Evolutionary conservation across 2,329 filamentous ascomycete genomes (phyloP), one percentile per base, ranked within the genome.

Genomic region (Dactylellina leptospora): DNA sequence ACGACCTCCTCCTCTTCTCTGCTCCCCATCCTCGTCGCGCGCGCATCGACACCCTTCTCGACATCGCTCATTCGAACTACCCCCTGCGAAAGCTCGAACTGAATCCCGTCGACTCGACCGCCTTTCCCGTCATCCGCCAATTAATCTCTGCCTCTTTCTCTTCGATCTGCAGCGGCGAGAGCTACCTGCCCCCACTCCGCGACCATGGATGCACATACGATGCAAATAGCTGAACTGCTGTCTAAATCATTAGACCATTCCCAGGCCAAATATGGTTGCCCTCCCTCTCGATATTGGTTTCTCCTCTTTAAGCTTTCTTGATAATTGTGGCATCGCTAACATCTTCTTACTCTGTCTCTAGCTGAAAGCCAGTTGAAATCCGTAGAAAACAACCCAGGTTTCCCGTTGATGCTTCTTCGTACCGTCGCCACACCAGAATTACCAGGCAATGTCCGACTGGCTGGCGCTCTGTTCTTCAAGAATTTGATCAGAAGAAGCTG

Each of bases 401-500:
- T 96, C 83, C 96, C 93, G 13, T 85, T 97, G 55, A 85, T 85
- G 61, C 87, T 99, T 60, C 89, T 99, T 56, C 92, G 93, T 77
- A 96, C 97, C 78, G 92, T 96, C 77, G 91, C 90, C 74, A 87
- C 89, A 75, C 86, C 88, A 64, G 83, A 85, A 42, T 86, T 90
- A 74, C 88, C 91, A 40, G 82, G 84, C 75, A 93, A 91, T 77
- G 95, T 91, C 73, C 88, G 95, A 74, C 87, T 99, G 42, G 87
- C 93, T 4, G 91, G 90, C 77, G 91, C 95, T 25, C 85, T 99
- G 71, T 95, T 91, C 83, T 99, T 99, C 86, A 99, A 99, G 82
- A 99, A 99, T 83, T 96, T 96, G 81, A 92, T 99, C 78, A 90
- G 90, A 80, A 87, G 90, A 79, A 95, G 92, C 83, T 99, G 96